Evolutionary conservation across 805 yeast species (phyloP).

Genomic region (Wickerhamiella azymoides): DNA sequence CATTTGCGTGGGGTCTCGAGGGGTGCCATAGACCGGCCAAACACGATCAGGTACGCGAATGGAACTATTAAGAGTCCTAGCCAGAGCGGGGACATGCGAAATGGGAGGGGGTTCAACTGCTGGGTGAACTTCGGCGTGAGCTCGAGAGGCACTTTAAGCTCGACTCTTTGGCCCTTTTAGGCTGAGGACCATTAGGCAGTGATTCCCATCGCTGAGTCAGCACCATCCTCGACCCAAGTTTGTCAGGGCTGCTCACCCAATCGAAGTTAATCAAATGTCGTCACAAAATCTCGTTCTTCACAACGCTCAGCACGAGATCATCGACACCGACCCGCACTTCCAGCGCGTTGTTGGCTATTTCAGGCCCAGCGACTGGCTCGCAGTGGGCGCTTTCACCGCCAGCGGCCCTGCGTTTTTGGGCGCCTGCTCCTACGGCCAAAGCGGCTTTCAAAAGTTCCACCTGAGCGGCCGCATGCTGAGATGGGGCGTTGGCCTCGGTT

Average conservation of each 20-base stretch:
- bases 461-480: slow-evolving; percentile 49
- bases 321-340: slow-evolving; percentile 72
- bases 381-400: slow-evolving; percentile 35
- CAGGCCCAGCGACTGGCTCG: slow-evolving; percentile 50
- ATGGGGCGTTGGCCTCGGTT: slow-evolving; percentile 48
- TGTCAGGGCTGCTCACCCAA: neutral
- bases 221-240: neutral
- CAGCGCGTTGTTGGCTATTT: slow-evolving; percentile 56
- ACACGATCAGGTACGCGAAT: slow-evolving; percentile 1
- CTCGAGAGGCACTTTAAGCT: no score
- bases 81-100: neutral
- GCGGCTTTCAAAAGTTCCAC: slow-evolving; percentile 33
- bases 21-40: neutral
- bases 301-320: slow-evolving; percentile 30
- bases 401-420: slow-evolving; percentile 37
- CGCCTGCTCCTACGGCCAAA: slow-evolving; percentile 35
- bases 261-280: slow-evolving; percentile 11
- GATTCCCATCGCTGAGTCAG: neutral
- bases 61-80: neutral
- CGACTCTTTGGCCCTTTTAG: no score
- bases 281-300: slow-evolving; percentile 18
- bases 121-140: no score
- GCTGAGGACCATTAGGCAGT: neutral
- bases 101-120: no score
- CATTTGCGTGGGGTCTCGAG: neutral